Evolutionary conservation across 208 protist genomes (phyloP), one percentile per base, ranked within the genome.

Genomic region (Porcisia deanei): DNA sequence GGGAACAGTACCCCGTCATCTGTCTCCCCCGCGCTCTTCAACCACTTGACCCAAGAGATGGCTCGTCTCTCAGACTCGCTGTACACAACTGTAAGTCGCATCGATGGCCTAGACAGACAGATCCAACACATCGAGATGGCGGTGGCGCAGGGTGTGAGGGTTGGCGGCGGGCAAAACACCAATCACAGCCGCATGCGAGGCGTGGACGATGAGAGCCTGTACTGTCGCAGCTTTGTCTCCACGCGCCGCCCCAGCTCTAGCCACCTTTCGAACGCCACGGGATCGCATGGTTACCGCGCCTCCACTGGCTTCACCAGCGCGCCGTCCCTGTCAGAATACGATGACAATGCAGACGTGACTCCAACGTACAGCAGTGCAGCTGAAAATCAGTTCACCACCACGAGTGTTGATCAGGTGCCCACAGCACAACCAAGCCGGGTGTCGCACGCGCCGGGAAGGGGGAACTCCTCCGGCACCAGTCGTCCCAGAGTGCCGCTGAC

Each of bases 1-100:
- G 20, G n/a, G 10, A 25, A 6, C 16, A 3, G 43, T 43, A 30
- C 39, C 8, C 20, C 41, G n/a, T 22, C 66, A 45, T 4, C 49
- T n/a, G 37, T 49, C 9, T 3, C 47, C 25, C 53, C 16, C 10
- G 59, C 16, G 1, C 76, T 37, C 45, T 67, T 49, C 45, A 78
- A 54, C 10, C 22, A 74, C 7, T 54, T 86, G 25, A 43, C 52
- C 5, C 80, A 81, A 18, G 82, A 85, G 25, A 70, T 95, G 58
- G 61, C 71, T n/a, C 74, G 57, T n/a, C 22, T 87, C 1, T 84
- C 88, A 57, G 87, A 93, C 25, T 63, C 65, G 30, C 53, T 95
- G 8, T 63, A 80, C 37, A 71, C 80, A 34, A 75, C 91, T 37
- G 58, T 61, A 10, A 37, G n/a, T 12, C 85, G 76, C 18, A 49